These are phyloP conservation scores for Tubosaeta brunneosetosa DNA, from an alignment of 768 basidiomycete genomes.

Conservation along the genomic window DNA sequence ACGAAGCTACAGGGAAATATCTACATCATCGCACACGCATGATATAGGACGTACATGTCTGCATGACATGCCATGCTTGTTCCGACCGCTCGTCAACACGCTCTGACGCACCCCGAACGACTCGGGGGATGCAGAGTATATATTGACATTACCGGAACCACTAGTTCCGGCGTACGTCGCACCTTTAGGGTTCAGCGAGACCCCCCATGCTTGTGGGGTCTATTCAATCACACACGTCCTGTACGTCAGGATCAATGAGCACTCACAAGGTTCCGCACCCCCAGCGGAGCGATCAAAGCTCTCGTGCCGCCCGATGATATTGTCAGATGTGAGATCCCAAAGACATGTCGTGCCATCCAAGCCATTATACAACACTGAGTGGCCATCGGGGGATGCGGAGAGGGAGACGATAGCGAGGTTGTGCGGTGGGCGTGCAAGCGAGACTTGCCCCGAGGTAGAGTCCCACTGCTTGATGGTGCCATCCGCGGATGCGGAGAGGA, in stretches of 20 bases:
- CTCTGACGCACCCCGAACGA: conserved; percentile 63
- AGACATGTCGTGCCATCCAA: conserved; percentile 79
- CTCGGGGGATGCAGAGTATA: conserved; percentile 65
- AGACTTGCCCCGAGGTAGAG: conserved; percentile 58
- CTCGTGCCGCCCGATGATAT: conserved; percentile 61
- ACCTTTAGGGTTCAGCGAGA: conserved; percentile 73
- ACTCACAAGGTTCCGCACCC: conserved; percentile 64
- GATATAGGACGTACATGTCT: conserved; percentile 48
- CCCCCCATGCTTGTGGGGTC: conserved; percentile 63
- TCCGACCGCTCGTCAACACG: conserved; percentile 59
- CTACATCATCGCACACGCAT: neutral
- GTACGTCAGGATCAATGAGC: neutral
- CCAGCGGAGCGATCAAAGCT: conserved; percentile 62
- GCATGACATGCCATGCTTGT: conserved; percentile 75
- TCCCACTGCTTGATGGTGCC: conserved; percentile 74
- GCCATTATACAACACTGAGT: conserved; percentile 68
- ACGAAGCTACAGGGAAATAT: neutral
- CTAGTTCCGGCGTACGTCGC: conserved; percentile 73
- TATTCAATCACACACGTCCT: neutral
- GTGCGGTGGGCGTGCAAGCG: conserved; percentile 61
- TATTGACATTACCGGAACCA: conserved; percentile 62
- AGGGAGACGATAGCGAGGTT: conserved; percentile 82
- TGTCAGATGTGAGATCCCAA: conserved; percentile 64
- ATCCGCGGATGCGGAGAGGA: conserved; percentile 72
- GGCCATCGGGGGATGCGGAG: conserved; percentile 64